A percentile compares a stretch with the other conserved stretches of the same genome.
Conservation (phyloP, 768 basidiomycete genomes). For the Cubamyces lactineus region DNA sequence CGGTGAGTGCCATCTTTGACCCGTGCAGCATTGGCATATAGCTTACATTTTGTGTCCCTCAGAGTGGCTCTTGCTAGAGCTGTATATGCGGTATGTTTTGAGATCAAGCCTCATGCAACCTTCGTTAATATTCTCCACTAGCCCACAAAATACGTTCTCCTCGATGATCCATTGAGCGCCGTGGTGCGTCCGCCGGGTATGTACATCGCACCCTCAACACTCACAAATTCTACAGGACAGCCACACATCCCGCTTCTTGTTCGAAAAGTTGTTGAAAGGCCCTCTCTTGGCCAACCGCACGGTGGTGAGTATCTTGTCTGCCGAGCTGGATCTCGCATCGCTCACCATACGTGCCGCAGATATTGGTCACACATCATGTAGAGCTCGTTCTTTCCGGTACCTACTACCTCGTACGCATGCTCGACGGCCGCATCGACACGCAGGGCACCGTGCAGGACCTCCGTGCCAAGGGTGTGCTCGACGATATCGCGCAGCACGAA, state of each 20-base stretch:
- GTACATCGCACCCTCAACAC: not conserved
- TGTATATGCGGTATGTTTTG: slow-evolving; percentile 64
- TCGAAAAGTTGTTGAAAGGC: slow-evolving; percentile 66
- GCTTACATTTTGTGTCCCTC: not conserved
- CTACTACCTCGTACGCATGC: slow-evolving; percentile 73
- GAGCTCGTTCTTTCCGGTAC: slow-evolving; percentile 79
- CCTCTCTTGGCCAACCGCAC: slow-evolving; percentile 71
- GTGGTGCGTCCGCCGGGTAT: slow-evolving; percentile 52
- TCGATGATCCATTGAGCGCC: slow-evolving; percentile 83
- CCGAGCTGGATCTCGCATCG: not conserved
- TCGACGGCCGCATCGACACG: slow-evolving; percentile 80
- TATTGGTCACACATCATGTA: slow-evolving; percentile 83
- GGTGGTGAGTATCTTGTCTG: slow-evolving; percentile 45
- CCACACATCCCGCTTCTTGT: slow-evolving; percentile 65
- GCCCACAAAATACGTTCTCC: slow-evolving; percentile 50
- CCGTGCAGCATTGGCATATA: not conserved
- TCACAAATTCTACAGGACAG: slow-evolving; percentile 52
- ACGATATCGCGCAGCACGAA: slow-evolving; percentile 58
- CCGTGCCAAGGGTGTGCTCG: slow-evolving; percentile 60
- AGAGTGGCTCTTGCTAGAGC: slow-evolving; percentile 85
- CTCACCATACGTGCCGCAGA: slow-evolving; percentile 35
- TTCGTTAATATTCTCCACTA: not conserved
- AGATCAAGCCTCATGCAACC: too few relatives aligned
- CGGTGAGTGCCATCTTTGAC: slow-evolving; percentile 43
- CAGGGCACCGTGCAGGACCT: slow-evolving; percentile 73